Conservation (phyloP, 78 protist genomes). For the Mantamonas sphyraenae region DNA sequence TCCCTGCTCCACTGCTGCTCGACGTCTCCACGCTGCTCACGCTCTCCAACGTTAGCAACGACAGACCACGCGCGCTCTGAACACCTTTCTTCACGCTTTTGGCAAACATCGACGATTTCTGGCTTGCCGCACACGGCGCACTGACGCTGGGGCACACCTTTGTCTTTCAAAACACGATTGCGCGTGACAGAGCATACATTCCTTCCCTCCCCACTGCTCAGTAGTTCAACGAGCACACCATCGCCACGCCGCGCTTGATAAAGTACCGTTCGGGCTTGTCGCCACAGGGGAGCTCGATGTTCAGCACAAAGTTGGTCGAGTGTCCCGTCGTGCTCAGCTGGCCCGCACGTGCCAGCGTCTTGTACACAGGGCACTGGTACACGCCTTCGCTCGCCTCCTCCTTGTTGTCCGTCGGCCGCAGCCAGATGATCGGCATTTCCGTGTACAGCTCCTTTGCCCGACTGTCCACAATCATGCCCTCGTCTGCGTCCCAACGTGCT, state of each 20-base stretch:
- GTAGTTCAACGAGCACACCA: slow-evolving; percentile 43
- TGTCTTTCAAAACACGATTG: too few relatives aligned
- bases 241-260: slow-evolving; percentile 75
- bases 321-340: slow-evolving; percentile 62
- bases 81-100: too few relatives aligned
- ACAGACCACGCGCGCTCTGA: too few relatives aligned
- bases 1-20: too few relatives aligned
- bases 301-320: slow-evolving; percentile 65
- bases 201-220: too few relatives aligned
- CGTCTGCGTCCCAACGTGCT: slow-evolving; percentile 48
- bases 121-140: too few relatives aligned
- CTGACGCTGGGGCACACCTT: too few relatives aligned
- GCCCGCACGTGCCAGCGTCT: slow-evolving; percentile 53
- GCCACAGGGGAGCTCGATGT: slow-evolving; percentile 55
- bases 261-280: slow-evolving; percentile 33
- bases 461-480: slow-evolving; percentile 42
- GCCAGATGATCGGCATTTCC: slow-evolving; percentile 54
- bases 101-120: too few relatives aligned
- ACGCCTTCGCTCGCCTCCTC: not conserved
- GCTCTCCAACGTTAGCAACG: too few relatives aligned
- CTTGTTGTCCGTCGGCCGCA: not conserved
- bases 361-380: slow-evolving; percentile 72
- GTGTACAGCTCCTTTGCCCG: slow-evolving; percentile 76
- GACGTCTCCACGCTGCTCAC: too few relatives aligned
- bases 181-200: too few relatives aligned